Conservation (phyloP, 2,329 filamentous ascomycete species). For the Trichoderma afroharzianum region DNA sequence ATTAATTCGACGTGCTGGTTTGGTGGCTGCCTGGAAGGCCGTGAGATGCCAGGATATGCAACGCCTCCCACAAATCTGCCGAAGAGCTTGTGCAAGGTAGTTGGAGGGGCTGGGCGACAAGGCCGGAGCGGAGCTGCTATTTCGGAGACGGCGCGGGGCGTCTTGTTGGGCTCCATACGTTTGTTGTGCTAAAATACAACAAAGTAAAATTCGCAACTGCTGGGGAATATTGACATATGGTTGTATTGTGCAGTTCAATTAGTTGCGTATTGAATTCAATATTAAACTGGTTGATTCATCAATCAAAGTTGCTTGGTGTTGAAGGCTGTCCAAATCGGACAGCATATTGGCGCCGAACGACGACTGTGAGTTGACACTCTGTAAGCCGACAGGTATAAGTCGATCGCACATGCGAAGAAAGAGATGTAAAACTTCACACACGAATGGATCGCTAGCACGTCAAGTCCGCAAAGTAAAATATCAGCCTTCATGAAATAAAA, state of each 20-base stretch:
- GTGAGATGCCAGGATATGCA: neutral
- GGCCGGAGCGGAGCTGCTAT: neutral
- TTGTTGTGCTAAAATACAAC: neutral
- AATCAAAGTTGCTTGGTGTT: neutral
- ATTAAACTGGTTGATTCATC: neutral
- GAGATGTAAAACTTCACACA: neutral
- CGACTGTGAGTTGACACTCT: neutral
- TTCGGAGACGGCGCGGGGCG: slow-evolving; percentile 2
- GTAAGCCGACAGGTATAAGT: neutral
- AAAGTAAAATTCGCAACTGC: neutral
- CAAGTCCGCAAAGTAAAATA: too few relatives aligned
- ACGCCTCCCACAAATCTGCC: slow-evolving; percentile 7
- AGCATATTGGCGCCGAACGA: neutral
- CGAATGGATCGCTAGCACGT: too few relatives aligned
- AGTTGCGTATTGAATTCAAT: neutral
- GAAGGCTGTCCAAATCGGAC: neutral
- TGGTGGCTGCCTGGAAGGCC: slow-evolving; percentile 5
- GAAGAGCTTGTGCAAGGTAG: neutral
- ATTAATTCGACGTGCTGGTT: neutral
- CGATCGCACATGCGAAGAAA: neutral
- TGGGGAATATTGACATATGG: neutral
- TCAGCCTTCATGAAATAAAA: neutral
- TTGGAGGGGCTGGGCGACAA: neutral
- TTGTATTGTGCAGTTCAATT: neutral
- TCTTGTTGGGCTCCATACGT: neutral